Evolutionary conservation across 148 eudicot genomes (phyloP), one percentile per base, ranked within the genome.

Genomic region (Chenopodium quinoa): DNA sequence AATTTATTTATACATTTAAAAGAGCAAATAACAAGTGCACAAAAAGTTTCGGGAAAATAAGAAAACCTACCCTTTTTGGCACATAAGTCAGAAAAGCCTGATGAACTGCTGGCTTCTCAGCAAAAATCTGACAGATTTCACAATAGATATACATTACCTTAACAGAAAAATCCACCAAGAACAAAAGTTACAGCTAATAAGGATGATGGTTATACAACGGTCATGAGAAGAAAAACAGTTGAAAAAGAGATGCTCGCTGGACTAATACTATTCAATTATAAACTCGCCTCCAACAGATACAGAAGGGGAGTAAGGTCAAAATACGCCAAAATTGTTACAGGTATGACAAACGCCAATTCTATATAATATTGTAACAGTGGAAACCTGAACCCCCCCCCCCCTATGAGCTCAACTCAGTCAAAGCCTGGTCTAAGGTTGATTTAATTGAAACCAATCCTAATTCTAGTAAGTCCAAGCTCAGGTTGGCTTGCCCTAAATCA

Each of bases 101-200:
- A 85, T 95, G 98, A 82, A 96, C 99, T 27, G 97, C 99, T 72
- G 99, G 99, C 82, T 93, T 96, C 89, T 96, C 99, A 82, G 99
- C 99, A 90, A 96, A 96, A 78, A 96, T 96, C 99, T 96, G 92
- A 80, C 71, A 79, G 84, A 8, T 2, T 54, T 22, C 44, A 80
- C 44, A 74, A 75, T 83, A 27, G 79, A 60, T 2, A 40, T 52
- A 29, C 8, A 23, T 20, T 37, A 50, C 25, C 20, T 46, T 69
- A n/a, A 66, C 17, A 54, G 74, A 32, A 68, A n/a, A 37, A 13
- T 73, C 52, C 48, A 16, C 17, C 5, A 76, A 64, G 54, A 20
- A 75, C 23, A 9, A 16, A 67, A 25, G 4, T 2, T 67, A 67
- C 62, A 56, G 62, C 62, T 56, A 12, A 17, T 12, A 16, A 70